Evolutionary conservation across 176 grass and related monocot species (phyloP).

Genomic region (Sorghum bicolor): Sorghum_bicolor_NCBIv3 NC_012872.2:7255501-7256000

Average conservation of each 20-base stretch:
- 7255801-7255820: background rate
- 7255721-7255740: no score
- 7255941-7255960: background rate
- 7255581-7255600: no score
- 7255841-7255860: background rate
- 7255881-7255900: background rate
- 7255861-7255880: background rate
- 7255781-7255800: no score
- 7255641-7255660: background rate
- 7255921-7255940: background rate
- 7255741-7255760: background rate
- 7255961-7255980: background rate
- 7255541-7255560: background rate
- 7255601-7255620: background rate
- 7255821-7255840: background rate
- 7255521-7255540: background rate
- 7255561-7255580: background rate
- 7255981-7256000: constrained; percentile 5
- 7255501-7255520: constrained; percentile 61
- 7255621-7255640: background rate
- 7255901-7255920: background rate
- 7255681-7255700: background rate
- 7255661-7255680: background rate
- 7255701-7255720: no score
- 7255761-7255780: background rate